Conservation (phyloP, 2,329 filamentous ascomycete genomes). For the Botrytis elliptica region DNA sequence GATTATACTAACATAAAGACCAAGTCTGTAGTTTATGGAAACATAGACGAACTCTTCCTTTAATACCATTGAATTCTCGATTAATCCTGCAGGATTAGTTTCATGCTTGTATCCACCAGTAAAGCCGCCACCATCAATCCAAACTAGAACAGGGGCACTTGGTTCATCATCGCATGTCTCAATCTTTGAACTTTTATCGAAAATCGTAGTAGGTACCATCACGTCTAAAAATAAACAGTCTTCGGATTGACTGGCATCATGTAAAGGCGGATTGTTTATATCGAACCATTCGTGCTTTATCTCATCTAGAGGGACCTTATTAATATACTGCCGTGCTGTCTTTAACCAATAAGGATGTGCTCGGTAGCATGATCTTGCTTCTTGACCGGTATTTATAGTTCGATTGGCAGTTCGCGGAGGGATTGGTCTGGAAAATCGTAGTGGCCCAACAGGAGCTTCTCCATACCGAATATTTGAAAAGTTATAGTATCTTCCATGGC, state of each 20-base stretch:
- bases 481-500: constrained; percentile 39
- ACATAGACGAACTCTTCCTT: constrained; percentile 40
- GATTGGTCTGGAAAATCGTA: constrained; percentile 46
- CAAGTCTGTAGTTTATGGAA: constrained; percentile 38
- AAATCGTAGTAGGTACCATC: constrained; percentile 43
- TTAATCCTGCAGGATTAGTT: constrained; percentile 42
- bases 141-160: constrained; percentile 6
- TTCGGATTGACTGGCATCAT: constrained; percentile 34
- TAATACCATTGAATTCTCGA: constrained; percentile 34
- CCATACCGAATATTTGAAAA: constrained; percentile 47
- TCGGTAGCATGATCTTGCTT: constrained; percentile 27
- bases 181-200: constrained; percentile 21
- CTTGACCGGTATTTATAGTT: constrained; percentile 33
- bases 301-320: not conserved
- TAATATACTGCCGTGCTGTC: not conserved
- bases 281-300: not conserved
- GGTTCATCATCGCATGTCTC: constrained; percentile 22
- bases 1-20: constrained; percentile 31
- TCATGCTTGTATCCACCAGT: constrained; percentile 42
- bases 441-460: constrained; percentile 43
- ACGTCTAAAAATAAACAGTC: constrained; percentile 51
- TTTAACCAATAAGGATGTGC: constrained; percentile 19
- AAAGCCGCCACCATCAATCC: constrained; percentile 45
- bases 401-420: constrained; percentile 35
- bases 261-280: not conserved